Evolutionary conservation across 768 basidiomycete genomes (phyloP).

Genomic region (Tricholoma sp.): DNA sequence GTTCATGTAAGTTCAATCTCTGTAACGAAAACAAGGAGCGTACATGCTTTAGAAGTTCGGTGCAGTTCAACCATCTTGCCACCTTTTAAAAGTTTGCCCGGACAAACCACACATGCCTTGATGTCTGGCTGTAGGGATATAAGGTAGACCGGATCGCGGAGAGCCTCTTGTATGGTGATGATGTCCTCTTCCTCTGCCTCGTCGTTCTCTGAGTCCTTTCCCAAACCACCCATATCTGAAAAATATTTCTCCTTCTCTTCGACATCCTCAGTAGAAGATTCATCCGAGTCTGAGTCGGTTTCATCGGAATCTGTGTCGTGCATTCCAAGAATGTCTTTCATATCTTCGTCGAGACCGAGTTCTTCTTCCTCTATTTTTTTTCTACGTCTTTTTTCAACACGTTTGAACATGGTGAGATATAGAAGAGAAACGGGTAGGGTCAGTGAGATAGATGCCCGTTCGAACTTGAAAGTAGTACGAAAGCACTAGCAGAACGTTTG

Average conservation of each 20-base stretch:
- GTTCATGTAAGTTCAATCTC: constrained; percentile 9
- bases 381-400: constrained; percentile 61
- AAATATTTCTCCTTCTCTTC: constrained; percentile 21
- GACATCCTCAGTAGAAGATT: constrained; percentile 23
- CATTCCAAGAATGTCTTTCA: constrained; percentile 54
- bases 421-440: not conserved
- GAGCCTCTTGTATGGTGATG: constrained; percentile 54
- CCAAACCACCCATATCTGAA: constrained; percentile 13
- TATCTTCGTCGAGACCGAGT: constrained; percentile 49
- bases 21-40: constrained; percentile 15
- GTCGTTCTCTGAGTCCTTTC: constrained; percentile 16
- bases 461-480: constrained; percentile 1
- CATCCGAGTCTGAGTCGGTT: constrained; percentile 49
- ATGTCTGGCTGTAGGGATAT: constrained; percentile 50
- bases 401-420: constrained; percentile 61
- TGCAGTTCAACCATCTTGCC: constrained; percentile 52
- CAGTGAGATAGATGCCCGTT: not conserved
- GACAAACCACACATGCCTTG: constrained; percentile 64
- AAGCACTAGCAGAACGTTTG: too few relatives aligned
- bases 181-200: constrained; percentile 33
- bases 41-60: constrained; percentile 57
- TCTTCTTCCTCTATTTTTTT: constrained; percentile 61
- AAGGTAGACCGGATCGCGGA: constrained; percentile 59
- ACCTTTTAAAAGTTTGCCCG: constrained; percentile 67
- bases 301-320: constrained; percentile 77